Base-by-base conservation (phyloP, 345 rosid species). In the Euphorbia peplus region DNA sequence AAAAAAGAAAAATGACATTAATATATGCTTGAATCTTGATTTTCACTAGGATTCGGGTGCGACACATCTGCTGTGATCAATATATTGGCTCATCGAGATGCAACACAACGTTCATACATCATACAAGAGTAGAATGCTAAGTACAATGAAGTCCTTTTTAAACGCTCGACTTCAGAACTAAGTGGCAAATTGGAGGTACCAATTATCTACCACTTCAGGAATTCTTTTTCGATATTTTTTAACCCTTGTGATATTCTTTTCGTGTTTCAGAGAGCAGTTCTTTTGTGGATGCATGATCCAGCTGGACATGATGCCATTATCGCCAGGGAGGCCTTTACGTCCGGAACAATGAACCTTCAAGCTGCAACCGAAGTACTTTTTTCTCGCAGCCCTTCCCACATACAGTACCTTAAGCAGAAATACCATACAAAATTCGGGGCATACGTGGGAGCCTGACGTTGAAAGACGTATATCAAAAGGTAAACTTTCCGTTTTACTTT, bases 11-110 rank as follows among this genome's bases (percentile, higher is more conserved):
- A n/a, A n/a, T n/a, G n/a, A n/a, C n/a, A n/a, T n/a, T n/a, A n/a
- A n/a, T n/a, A n/a, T n/a, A 7, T 28, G 47, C 26, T 26, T n/a
- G 66, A 41, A 29, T 56, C 60, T 41, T 48, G 8, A 44, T 64
- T 57, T 57, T 6, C 29, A 26, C 4, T 74, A 86, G 95, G 91
- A 51, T 73, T 79, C 28, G 95, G 95, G 57, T 83, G 88, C 29
- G 91, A 88, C 64, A 81, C 77, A 35, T 54, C 78, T 3, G 78
- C 71, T 0, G 90, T 88, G 69, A 73, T 88, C 70, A 75, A 81
- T 60, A 79, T 88, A 73, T 82, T 88, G 64, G 84, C 91, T 41
- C 95, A 85, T 71, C 78, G 95, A 69, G 91, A 86, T 76, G 84
- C 83, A 15, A 51, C 80, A 16, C 91, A 86, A 53, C 89, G 91